Evolutionary conservation across 2,329 filamentous ascomycete genomes (phyloP), one percentile per base, ranked within the genome.

Genomic region (Calonectria henricotiae): DNA sequence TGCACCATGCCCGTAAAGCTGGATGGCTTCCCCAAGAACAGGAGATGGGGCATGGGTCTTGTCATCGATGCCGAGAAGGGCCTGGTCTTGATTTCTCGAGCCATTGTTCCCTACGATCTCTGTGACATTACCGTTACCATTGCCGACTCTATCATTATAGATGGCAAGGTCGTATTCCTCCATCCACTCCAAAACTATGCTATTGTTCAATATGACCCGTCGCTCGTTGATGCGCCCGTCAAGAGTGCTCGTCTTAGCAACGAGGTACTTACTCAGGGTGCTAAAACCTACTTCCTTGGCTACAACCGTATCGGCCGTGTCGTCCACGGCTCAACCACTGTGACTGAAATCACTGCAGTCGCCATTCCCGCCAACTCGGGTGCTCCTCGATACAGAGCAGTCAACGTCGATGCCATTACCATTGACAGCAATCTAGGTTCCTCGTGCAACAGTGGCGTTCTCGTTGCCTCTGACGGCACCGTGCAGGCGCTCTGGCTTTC

Each of bases 1-100:
- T 97, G 95, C 77, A 93, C 92, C 27, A 96, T 99, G 92, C 96
- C 96, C 0, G 86, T 99, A 72, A 98, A 98, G 86, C 89, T 99
- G 11, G 96, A 99, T 80, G 96, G 96, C n/a, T 99, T 98, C 81
- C 97, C 96, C 6, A 94, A 96, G 81, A 94, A 96, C 75, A 89
- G 95, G 60, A 96, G 97, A 83, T 96, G 95, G 85, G 96, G 96
- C 0, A 98, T 98, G 87, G 96, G 96, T 44, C 86, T 99, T 43
- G 96, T 99, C n/a, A 94, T 99, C 72, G 96, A 99, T 82, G 96
- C 97, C 0, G 94, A 97, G 71, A 96, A 98, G 84, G 96, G 96
- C 20, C 88, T 99, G 20, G 96, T 99, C 7, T 89, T 98, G 70
- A 96, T 98, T 65, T 98, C 96, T 1, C 87, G 96, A 79, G 96